These are phyloP conservation scores for Yamagishiella unicocca DNA, from an alignment of 139 green algal species.

Conservation along the genomic window DNA sequence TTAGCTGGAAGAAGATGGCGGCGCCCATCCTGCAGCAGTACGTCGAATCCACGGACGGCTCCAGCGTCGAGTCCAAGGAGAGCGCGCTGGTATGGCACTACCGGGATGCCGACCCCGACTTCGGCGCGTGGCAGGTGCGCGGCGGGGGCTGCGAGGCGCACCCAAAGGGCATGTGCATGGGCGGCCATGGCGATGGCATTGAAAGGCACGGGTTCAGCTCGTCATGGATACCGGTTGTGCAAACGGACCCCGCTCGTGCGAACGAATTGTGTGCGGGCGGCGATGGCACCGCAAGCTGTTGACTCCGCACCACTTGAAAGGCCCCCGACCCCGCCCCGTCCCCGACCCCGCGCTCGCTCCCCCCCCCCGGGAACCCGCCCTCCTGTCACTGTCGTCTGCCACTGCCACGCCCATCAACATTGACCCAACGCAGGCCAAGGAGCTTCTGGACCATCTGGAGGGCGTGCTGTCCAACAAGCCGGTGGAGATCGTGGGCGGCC, in stretches of 20 bases:
- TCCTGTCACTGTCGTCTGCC: too few relatives aligned
- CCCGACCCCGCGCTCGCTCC: too few relatives aligned
- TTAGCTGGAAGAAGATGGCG: slow-evolving; percentile 86
- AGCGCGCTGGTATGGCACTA: slow-evolving; percentile 96
- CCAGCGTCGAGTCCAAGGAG: slow-evolving; percentile 94
- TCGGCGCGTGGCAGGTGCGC: slow-evolving; percentile 92
- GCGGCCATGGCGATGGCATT: too few relatives aligned
- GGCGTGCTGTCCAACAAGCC: slow-evolving; percentile 92
- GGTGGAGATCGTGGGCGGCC: slow-evolving; percentile 88
- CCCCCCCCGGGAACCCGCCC: not conserved
- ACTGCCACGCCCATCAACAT: not conserved
- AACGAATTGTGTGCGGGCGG: too few relatives aligned
- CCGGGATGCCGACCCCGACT: slow-evolving; percentile 95
- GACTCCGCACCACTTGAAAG: too few relatives aligned
- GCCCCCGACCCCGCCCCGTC: too few relatives aligned
- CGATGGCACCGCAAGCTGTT: too few relatives aligned
- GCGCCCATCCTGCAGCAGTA: slow-evolving; percentile 84
- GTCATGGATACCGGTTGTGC: too few relatives aligned
- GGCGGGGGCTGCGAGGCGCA: not conserved
- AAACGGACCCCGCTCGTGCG: too few relatives aligned
- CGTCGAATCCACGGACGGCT: slow-evolving; percentile 95
- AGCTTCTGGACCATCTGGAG: slow-evolving; percentile 98
- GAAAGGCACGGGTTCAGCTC: too few relatives aligned
- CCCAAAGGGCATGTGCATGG: too few relatives aligned
- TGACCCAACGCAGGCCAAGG: slow-evolving; percentile 98